Conservation (phyloP, 345 rosid species). For the Gynandropsis gynandra region DNA sequence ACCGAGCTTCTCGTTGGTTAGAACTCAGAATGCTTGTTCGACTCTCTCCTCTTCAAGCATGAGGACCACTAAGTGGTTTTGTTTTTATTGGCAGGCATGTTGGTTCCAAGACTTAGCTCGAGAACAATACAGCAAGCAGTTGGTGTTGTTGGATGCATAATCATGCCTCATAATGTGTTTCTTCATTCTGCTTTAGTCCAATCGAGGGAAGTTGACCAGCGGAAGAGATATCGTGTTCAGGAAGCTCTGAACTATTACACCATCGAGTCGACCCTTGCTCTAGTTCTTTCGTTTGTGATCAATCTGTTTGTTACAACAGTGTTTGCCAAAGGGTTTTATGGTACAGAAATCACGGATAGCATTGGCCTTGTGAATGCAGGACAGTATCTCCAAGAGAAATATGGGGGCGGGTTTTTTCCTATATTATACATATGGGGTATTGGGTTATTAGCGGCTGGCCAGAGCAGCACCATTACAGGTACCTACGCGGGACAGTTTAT, state of each 20-base stretch:
- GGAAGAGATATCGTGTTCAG: slow-evolving; percentile 55
- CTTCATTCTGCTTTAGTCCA: slow-evolving; percentile 94
- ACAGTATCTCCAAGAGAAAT: slow-evolving; percentile 78
- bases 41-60: neutral
- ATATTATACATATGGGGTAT: slow-evolving; percentile 89
- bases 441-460: slow-evolving; percentile 90
- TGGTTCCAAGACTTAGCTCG: slow-evolving; percentile 77
- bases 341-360: slow-evolving; percentile 58
- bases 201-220: slow-evolving; percentile 67
- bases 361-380: slow-evolving; percentile 87
- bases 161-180: slow-evolving; percentile 94
- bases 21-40: slow-evolving; percentile 4
- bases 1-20: slow-evolving; percentile 72
- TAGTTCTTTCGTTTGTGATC: slow-evolving; percentile 65
- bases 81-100: slow-evolving; percentile 40
- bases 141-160: slow-evolving; percentile 90
- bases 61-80: neutral
- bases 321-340: slow-evolving; percentile 82
- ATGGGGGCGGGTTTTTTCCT: slow-evolving; percentile 83
- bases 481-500: slow-evolving; percentile 94
- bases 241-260: slow-evolving; percentile 89
- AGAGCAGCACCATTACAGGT: slow-evolving; percentile 90
- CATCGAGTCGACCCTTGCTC: slow-evolving; percentile 72
- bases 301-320: slow-evolving; percentile 87
- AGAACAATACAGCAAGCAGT: slow-evolving; percentile 85